phyloP scores from a whole-genome alignment of 2,329 filamentous ascomycete species.

The Cytospora mali region DNA sequence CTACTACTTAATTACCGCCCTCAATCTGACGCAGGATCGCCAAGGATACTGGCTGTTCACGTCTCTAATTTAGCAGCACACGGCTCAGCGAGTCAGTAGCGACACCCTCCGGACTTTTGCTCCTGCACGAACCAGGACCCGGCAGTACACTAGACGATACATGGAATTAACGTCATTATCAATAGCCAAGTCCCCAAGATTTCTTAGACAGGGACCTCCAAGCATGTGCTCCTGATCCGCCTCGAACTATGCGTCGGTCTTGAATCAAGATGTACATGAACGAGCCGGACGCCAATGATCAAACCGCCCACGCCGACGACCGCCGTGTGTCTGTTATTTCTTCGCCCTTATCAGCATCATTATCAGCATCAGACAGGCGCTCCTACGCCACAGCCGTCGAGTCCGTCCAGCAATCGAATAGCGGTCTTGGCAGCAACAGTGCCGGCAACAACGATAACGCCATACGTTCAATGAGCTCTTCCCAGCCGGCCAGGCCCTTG shows the following conservation, averaged over 20 bases:
- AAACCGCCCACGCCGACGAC: conserved; percentile 8
- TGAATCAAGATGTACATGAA: conserved; percentile 11
- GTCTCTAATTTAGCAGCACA: neutral
- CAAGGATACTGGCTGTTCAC: neutral
- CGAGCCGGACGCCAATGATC: conserved; percentile 15
- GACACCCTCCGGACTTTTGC: neutral
- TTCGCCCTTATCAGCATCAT: neutral
- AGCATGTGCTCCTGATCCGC: neutral
- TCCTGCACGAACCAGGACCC: conserved; percentile 2
- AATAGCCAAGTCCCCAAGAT: conserved; percentile 9
- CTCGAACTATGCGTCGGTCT: conserved; percentile 11
- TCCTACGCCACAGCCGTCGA: conserved; percentile 15
- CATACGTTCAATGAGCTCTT: conserved; percentile 6
- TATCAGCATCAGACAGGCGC: conserved; percentile 7
- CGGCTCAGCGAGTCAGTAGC: neutral
- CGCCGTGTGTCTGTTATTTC: conserved; percentile 8
- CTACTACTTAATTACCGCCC: neutral
- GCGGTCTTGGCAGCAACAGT: conserved; percentile 7
- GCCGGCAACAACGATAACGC: conserved; percentile 4
- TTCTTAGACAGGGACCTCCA: conserved; percentile 3
- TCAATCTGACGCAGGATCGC: neutral
- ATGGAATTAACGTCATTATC: conserved; percentile 6
- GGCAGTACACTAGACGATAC: conserved; percentile 11
- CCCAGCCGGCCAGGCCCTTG: conserved; percentile 27
- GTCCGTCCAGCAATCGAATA: conserved; percentile 9